Evolutionary conservation across 148 eudicot species (phyloP), one percentile per base, ranked within the genome.

Genomic region (Chenopodium suecicum): DNA sequence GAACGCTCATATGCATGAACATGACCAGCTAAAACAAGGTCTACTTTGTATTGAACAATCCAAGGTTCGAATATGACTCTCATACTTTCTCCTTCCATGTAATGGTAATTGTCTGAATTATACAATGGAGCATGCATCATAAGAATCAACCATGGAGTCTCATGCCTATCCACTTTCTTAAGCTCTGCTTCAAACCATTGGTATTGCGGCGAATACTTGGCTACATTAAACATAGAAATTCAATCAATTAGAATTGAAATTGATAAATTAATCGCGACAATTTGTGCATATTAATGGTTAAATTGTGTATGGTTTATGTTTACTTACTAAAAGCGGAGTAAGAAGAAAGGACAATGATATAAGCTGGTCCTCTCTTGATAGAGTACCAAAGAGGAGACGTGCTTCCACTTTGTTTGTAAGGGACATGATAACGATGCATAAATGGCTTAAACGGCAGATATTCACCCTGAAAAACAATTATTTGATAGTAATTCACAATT

Each of bases 371-470:
- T 13, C 91, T 83, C 75, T 89, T 91, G 70, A 91, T 82, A 14
- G 94, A 90, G 80, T 91, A 90, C 92, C 92, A 91, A 69, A 91
- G 90, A 6, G 94, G 92, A 67, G 88, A 84, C 58, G 91, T 90
- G 44, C 94, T 89, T 31, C 76, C 80, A 69, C 83, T 66, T 9
- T 80, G 74, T 48, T 44, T 74, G 9, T 84, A 81, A 76, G 89
- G 89, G 2, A 72, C 78, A 47, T 64, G 85, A 79, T 79, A 84
- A 2, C 89, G 80, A 22, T 84, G 74, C 2, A 50, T 12, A 31
- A 27, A 87, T 14, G 87, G 83, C 78, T 87, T 87, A 62, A 84
- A 87, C 0, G 87, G 85, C 14, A 1, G 9, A 17, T 67, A 71
- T 72, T 87, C 89, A 13, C 85, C 85, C 87, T 87, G 74, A 23